Evolutionary conservation across 2,329 filamentous ascomycete species (phyloP).

Genomic region (Chalaropsis thielavioides): DNA sequence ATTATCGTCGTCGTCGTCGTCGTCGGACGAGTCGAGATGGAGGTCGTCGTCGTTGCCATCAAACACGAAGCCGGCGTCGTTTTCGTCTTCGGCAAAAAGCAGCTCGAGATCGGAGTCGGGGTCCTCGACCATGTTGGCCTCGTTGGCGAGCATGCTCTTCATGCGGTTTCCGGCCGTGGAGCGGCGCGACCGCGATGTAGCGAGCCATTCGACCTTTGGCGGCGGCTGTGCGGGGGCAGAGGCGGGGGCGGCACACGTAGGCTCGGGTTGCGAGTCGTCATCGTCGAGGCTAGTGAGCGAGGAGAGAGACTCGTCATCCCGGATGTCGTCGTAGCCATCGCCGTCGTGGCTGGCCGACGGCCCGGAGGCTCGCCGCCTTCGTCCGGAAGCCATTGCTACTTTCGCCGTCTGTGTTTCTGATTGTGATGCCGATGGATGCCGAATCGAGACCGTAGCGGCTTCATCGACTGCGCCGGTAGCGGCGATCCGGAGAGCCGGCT

Average conservation of each 20-base stretch:
- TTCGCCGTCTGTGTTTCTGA: slow-evolving; percentile 6
- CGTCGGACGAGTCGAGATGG: slow-evolving; percentile 72
- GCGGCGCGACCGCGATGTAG: slow-evolving; percentile 58
- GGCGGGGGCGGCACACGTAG: too few relatives aligned
- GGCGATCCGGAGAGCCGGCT: not conserved
- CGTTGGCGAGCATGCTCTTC: slow-evolving; percentile 60
- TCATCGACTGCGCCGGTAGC: slow-evolving; percentile 1
- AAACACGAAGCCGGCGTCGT: slow-evolving; percentile 47
- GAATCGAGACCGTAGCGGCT: not conserved
- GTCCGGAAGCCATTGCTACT: not conserved
- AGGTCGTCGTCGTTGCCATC: slow-evolving; percentile 57
- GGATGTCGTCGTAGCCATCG: slow-evolving; percentile 2
- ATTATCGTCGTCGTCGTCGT: slow-evolving; percentile 56
- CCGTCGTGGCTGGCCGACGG: not conserved
- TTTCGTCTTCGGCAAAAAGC: slow-evolving; percentile 59
- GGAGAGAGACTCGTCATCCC: slow-evolving; percentile 13
- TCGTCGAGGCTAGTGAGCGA: slow-evolving; percentile 15
- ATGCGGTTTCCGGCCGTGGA: slow-evolving; percentile 76
- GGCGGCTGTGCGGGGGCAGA: not conserved
- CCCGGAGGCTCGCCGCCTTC: not conserved
- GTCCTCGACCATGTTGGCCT: slow-evolving; percentile 31
- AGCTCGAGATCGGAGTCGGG: slow-evolving; percentile 55
- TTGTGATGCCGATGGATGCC: slow-evolving; percentile 3
- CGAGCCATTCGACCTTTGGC: slow-evolving; percentile 49
- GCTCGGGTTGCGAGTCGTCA: not conserved